A percentile compares a stretch with the other conserved stretches of the same genome.
These are phyloP conservation scores for Candida quercuum DNA, from an alignment of 805 yeast genomes.

Conservation along the genomic window DNA sequence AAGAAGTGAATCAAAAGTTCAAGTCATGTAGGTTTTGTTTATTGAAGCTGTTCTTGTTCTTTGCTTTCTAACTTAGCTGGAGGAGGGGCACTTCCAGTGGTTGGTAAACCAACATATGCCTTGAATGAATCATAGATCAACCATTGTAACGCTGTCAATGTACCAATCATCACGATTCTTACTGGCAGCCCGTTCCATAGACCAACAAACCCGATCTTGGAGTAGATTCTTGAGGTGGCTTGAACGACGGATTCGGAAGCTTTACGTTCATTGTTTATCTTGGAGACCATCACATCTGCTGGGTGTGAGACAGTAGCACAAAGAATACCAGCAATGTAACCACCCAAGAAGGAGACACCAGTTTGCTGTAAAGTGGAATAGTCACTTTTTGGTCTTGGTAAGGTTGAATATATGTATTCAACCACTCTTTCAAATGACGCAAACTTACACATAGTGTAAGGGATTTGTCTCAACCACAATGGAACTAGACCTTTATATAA, in stretches of 20 bases:
- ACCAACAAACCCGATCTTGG: slow-evolving; percentile 81
- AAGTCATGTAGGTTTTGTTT: neutral
- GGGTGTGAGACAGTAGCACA: slow-evolving; percentile 97
- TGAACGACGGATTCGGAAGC: slow-evolving; percentile 60
- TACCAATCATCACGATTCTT: slow-evolving; percentile 95
- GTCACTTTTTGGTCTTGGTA: slow-evolving; percentile 69
- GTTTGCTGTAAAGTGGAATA: slow-evolving; percentile 78
- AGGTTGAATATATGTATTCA: slow-evolving; percentile 62
- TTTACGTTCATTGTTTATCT: slow-evolving; percentile 70
- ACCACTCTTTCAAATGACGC: slow-evolving; percentile 93
- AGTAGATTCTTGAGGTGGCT: slow-evolving; percentile 71
- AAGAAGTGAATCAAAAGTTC: too few species aligned
- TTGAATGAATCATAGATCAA: slow-evolving; percentile 93
- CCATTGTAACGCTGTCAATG: slow-evolving; percentile 97
- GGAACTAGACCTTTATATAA: slow-evolving; percentile 89
- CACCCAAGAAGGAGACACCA: slow-evolving; percentile 91
- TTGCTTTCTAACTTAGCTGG: neutral
- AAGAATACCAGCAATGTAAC: slow-evolving; percentile 95
- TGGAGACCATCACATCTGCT: slow-evolving; percentile 98
- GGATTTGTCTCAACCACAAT: slow-evolving; percentile 93
- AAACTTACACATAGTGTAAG: slow-evolving; percentile 98
- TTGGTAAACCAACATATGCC: slow-evolving; percentile 90
- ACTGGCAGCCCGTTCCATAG: slow-evolving; percentile 94
- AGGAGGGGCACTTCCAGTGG: slow-evolving; percentile 59
- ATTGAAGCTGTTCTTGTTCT: neutral